Conservation (phyloP, 2,329 filamentous ascomycete genomes). For the Exophiala sideris region DNA sequence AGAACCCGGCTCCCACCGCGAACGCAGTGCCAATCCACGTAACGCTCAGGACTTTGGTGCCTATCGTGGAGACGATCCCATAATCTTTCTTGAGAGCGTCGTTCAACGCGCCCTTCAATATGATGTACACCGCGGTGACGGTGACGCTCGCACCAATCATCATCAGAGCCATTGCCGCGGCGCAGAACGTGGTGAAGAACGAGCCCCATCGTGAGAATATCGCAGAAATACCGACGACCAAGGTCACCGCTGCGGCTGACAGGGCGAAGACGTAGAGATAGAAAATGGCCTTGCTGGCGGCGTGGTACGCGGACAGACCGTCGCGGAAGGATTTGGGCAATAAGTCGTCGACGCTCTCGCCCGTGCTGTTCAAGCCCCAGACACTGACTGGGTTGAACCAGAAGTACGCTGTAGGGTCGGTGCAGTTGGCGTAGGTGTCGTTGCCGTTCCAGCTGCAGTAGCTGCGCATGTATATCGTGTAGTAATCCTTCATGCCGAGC, state of each 20-base stretch:
- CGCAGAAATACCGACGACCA: conserved; percentile 76
- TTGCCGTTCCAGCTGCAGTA: conserved; percentile 68
- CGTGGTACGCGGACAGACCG: conserved; percentile 69
- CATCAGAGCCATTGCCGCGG: conserved; percentile 57
- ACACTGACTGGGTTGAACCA: conserved; percentile 68
- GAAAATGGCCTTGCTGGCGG: conserved; percentile 76
- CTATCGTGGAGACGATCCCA: conserved; percentile 64
- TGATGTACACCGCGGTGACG: conserved; percentile 68
- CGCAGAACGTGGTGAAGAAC: conserved; percentile 75
- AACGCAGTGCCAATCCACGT: conserved; percentile 81
- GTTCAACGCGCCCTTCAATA: conserved; percentile 68
- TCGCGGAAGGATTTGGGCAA: conserved; percentile 66
- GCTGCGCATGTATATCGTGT: conserved; percentile 80
- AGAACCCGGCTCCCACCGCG: conserved; percentile 69
- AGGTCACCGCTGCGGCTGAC: conserved; percentile 64
- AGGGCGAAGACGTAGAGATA: conserved; percentile 74
- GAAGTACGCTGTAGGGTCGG: conserved; percentile 69
- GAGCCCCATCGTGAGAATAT: conserved; percentile 79
- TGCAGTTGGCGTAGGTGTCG: conserved; percentile 61
- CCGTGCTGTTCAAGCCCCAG: conserved; percentile 56
- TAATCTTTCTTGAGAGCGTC: conserved; percentile 63
- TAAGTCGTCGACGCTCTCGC: conserved; percentile 54
- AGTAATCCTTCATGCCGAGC: conserved; percentile 68
- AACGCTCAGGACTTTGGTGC: conserved; percentile 65
- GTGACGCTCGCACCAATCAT: conserved; percentile 65